Base-by-base conservation (phyloP, 192 early-diverging fungal genomes). In the Haplosporangium gracile region DNA sequence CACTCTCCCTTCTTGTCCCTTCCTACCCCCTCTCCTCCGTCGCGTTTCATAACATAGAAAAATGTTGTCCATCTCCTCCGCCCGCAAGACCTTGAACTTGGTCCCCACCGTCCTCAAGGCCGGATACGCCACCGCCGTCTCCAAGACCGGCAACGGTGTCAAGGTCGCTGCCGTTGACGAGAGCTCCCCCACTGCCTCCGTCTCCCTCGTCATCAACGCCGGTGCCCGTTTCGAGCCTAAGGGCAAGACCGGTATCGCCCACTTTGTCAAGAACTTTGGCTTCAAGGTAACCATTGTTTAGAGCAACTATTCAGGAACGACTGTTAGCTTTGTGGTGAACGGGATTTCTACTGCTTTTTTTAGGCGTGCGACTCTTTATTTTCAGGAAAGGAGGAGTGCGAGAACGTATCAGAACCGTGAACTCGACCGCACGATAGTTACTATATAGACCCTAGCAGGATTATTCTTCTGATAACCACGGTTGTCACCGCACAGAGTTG, bases 221-320 rank as follows among this genome's bases (percentile, higher is more conserved):
- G 98, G 98, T 55, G 90, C 96, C 69, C 93, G 97, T 53, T 92
- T 92, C 88, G 98, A 99, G 90, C 89, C 92, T n/a, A 78, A 88
- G 16, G 90, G 91, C 70, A 93, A 91, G 75, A 90, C 94, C 13
- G 97, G 97, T 76, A 95, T 94, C 9, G 96, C 98, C 42, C 97
- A 98, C 91, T 96, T 94, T 80, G 92, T 96, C 79, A 97, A 99
- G 94, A 95, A 93, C 83, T 96, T 94, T 82, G 93, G 96, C 29
- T 95, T 99, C 91, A 95, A 95, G 93, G 96, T 95, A 91, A 78
- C 87, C 22, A 18, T 72, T 9, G 29, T 65, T 13, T 15, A 15
- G 26, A 63, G 60, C 60, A 15, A 45, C 43, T 29, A 15, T 65
- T 65, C 60, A 65, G 60, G 60, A 60, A 65, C 60, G n/a, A 65